These are phyloP conservation scores for Exophiala dermatitidis DNA, from an alignment of 2,329 filamentous ascomycete genomes.

Conservation along the genomic window DNA sequence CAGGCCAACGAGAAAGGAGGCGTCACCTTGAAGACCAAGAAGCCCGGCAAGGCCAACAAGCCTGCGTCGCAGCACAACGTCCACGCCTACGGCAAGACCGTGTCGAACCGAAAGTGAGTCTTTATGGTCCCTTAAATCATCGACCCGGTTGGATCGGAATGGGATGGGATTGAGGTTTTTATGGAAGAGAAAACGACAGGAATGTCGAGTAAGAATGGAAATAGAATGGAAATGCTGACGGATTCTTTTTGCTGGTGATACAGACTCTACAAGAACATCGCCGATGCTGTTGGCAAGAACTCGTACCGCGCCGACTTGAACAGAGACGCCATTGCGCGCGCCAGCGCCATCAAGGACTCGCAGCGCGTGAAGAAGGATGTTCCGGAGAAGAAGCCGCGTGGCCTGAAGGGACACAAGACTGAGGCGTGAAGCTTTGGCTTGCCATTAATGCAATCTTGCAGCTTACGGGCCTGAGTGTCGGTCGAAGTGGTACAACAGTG, in stretches of 20 bases:
- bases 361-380: conserved; percentile 72
- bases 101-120: conserved; percentile 70
- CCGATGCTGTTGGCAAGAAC: conserved; percentile 72
- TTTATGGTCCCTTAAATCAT: neutral
- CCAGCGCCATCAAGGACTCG: conserved; percentile 72
- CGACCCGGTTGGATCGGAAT: neutral
- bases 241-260: conserved; percentile 5
- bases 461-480: neutral
- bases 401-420: conserved; percentile 69
- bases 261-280: conserved; percentile 84
- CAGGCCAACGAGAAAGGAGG: conserved; percentile 65
- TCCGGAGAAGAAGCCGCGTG: conserved; percentile 67
- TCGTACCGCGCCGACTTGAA: conserved; percentile 79
- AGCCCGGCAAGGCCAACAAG: conserved; percentile 59
- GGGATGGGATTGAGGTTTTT: neutral
- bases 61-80: conserved; percentile 61
- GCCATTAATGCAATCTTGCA: neutral
- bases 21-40: conserved; percentile 79
- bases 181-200: no score
- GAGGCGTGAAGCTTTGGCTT: conserved; percentile 26
- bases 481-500: neutral
- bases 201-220: neutral
- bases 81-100: conserved; percentile 63
- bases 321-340: conserved; percentile 72
- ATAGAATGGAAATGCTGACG: conserved; percentile 22